phyloP scores from a whole-genome alignment of 139 green algal genomes.

The Asterochloris sp. region DNA sequence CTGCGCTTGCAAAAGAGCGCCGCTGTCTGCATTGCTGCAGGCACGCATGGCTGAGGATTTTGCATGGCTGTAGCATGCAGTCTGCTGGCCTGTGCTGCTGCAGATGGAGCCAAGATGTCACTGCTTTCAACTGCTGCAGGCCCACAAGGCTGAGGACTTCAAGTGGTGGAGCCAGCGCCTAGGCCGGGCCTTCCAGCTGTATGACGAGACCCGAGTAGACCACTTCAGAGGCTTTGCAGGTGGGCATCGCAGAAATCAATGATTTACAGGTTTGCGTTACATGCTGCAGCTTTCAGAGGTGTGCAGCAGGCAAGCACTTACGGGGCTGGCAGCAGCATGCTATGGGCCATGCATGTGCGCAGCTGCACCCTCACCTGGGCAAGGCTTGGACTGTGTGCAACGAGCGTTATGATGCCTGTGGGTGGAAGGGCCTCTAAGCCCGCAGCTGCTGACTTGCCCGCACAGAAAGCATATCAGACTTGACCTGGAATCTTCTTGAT shows the following conservation, averaged over 20 bases:
- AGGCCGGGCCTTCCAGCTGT: slow-evolving; percentile 77
- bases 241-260: not conserved
- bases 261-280: too few relatives aligned
- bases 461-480: too few relatives aligned
- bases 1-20: too few relatives aligned
- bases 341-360: too few relatives aligned
- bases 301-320: not conserved
- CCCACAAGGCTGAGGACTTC: slow-evolving; percentile 73
- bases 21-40: too few relatives aligned
- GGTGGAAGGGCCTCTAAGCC: not conserved
- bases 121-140: slow-evolving; percentile 17
- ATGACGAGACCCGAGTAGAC: slow-evolving; percentile 96
- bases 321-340: not conserved
- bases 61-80: too few relatives aligned
- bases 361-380: not conserved
- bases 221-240: slow-evolving; percentile 91
- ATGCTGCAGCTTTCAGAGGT: too few relatives aligned
- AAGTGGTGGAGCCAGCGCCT: slow-evolving; percentile 88
- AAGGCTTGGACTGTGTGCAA: not conserved
- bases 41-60: too few relatives aligned
- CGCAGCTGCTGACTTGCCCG: too few relatives aligned
- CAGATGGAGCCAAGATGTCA: too few relatives aligned
- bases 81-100: too few relatives aligned
- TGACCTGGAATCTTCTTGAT: too few relatives aligned
- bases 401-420: not conserved